Conservation (phyloP, 2,329 filamentous ascomycete genomes). For the Monascus ruber region DNA sequence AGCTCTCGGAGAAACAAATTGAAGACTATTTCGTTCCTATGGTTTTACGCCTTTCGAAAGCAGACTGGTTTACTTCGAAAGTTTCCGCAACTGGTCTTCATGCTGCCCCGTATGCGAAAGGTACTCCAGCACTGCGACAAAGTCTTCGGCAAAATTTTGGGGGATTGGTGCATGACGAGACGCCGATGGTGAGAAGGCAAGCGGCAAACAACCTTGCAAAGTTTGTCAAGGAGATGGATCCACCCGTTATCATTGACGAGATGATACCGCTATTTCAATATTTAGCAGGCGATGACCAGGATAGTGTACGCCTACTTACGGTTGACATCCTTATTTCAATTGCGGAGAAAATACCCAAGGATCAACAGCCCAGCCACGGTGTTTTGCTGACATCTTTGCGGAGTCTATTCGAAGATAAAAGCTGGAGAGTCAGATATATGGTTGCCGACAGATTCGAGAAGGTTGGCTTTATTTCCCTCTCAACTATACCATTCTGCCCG, state of each 20-base stretch:
- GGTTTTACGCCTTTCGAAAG: slow-evolving; percentile 90
- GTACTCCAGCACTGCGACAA: slow-evolving; percentile 77
- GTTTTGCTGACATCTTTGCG: slow-evolving; percentile 82
- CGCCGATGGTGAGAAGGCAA: slow-evolving; percentile 96
- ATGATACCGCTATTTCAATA: slow-evolving; percentile 99
- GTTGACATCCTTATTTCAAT: slow-evolving; percentile 95
- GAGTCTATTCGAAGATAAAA: slow-evolving; percentile 96
- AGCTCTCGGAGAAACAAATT: slow-evolving; percentile 82
- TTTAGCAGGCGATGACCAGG: slow-evolving; percentile 90
- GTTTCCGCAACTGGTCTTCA: slow-evolving; percentile 95
- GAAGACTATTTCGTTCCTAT: slow-evolving; percentile 97
- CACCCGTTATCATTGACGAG: slow-evolving; percentile 84
- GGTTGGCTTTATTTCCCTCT: slow-evolving; percentile 40
- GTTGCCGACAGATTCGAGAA: slow-evolving; percentile 97
- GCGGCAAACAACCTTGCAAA: slow-evolving; percentile 93
- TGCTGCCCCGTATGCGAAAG: slow-evolving; percentile 85
- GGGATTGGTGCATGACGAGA: slow-evolving; percentile 92
- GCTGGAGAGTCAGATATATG: slow-evolving; percentile 98
- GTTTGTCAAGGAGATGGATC: slow-evolving; percentile 94
- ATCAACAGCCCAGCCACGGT: slow-evolving; percentile 93
- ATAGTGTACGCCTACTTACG: slow-evolving; percentile 89
- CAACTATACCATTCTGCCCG: neutral
- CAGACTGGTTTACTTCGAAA: slow-evolving; percentile 99
- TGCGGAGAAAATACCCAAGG: slow-evolving; percentile 93
- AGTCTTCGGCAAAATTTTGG: slow-evolving; percentile 84